phyloP scores from a whole-genome alignment of 768 basidiomycete species.

The Exsudoporus frostii region DNA sequence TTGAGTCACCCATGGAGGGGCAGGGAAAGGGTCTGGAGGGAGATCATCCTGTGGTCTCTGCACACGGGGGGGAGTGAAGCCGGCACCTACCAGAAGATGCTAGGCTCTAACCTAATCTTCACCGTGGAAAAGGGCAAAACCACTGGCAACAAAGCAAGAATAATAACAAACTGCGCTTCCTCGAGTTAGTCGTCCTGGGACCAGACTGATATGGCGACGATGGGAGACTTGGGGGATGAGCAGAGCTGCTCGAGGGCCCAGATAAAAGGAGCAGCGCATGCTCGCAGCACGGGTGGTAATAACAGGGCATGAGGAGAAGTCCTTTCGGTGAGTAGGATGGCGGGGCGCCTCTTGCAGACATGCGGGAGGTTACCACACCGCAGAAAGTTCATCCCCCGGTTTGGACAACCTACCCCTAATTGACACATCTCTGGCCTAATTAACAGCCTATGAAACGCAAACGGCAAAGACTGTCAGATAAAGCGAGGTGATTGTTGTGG shows the following conservation, averaged over 20 bases:
- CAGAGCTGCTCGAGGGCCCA: conserved; percentile 3
- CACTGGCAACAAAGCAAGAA: conserved; percentile 10
- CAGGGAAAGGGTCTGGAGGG: conserved; percentile 6
- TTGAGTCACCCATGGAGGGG: conserved; percentile 21
- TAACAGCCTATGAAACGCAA: conserved; percentile 31
- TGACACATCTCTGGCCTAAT: conserved; percentile 27
- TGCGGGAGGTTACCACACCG: conserved; percentile 25
- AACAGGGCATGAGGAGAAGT: conserved; percentile 28
- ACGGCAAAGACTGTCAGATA: conserved; percentile 24
- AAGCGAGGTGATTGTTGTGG: conserved; percentile 18
- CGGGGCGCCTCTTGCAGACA: conserved; percentile 19
- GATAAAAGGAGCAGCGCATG: conserved; percentile 31
- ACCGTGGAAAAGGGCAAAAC: conserved; percentile 31
- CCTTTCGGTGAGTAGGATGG: conserved; percentile 16
- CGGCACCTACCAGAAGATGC: conserved; percentile 21
- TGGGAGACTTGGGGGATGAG: conserved; percentile 10
- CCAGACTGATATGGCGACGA: background rate
- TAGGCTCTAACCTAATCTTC: conserved; percentile 14
- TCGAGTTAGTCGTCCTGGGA: conserved; percentile 1
- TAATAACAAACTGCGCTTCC: conserved; percentile 1
- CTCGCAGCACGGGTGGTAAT: conserved; percentile 24
- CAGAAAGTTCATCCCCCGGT: conserved; percentile 23
- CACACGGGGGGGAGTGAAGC: conserved; percentile 5
- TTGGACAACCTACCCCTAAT: conserved; percentile 29
- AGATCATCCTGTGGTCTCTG: conserved; percentile 23